Percentiles rank a stretch among this genome's conserved stretches.
These are phyloP conservation scores for Xylariomycetidae sp. DNA, from an alignment of 2,329 filamentous ascomycete species.

Conservation along the genomic window DNA sequence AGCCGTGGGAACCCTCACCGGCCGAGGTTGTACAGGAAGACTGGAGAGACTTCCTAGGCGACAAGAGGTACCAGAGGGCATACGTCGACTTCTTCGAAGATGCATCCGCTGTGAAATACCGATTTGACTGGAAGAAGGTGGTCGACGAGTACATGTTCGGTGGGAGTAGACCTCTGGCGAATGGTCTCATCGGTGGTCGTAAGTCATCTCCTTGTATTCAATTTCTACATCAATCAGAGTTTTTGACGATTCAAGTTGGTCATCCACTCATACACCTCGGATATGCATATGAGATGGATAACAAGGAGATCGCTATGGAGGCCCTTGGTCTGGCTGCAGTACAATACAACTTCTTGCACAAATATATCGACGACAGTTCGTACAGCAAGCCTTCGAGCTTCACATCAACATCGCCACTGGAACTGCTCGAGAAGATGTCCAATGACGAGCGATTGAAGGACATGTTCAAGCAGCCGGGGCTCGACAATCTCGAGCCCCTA, in stretches of 20 bases:
- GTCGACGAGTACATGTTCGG: constrained; percentile 71
- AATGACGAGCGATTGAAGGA: constrained; percentile 66
- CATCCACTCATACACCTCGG: constrained; percentile 91
- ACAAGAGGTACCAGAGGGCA: constrained; percentile 77
- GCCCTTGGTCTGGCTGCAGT: constrained; percentile 65
- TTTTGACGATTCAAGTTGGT: constrained; percentile 56
- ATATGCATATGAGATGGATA: constrained; percentile 88
- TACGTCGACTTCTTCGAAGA: constrained; percentile 97
- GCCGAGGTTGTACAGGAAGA: constrained; percentile 78
- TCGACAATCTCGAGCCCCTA: constrained; percentile 61
- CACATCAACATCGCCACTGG: constrained; percentile 57
- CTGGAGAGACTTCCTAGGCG: constrained; percentile 81
- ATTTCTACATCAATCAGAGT: too few relatives aligned
- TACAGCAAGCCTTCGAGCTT: constrained; percentile 64
- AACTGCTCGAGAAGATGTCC: constrained; percentile 66
- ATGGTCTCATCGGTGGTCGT: constrained; percentile 76
- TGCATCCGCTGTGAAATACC: constrained; percentile 64
- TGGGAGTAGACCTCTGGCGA: constrained; percentile 72
- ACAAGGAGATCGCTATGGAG: constrained; percentile 82
- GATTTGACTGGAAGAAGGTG: constrained; percentile 81
- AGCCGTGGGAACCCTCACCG: constrained; percentile 79
- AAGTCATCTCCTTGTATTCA: too few relatives aligned
- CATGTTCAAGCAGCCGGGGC: constrained; percentile 54
- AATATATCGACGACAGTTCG: constrained; percentile 65
- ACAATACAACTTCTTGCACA: constrained; percentile 57